Base-by-base conservation (phyloP, 306 rosid genomes). In the Acmispon strigosus region DNA sequence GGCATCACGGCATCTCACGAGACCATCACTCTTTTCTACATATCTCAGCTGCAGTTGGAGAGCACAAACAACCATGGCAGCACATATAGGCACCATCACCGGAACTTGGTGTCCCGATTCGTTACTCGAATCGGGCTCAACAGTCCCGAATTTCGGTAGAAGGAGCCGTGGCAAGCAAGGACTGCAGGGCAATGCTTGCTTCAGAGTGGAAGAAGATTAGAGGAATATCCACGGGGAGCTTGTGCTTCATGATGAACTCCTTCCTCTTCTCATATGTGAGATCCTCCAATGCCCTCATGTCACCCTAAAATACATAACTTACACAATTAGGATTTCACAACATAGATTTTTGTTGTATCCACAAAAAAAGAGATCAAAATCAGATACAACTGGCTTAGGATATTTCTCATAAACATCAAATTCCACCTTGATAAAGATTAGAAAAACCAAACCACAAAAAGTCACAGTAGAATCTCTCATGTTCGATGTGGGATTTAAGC, bases 1-100 rank as follows among this genome's bases (percentile, higher is more conserved):
- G 8, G 98, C 96, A 7, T 93, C 97, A 0, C 80, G 78, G 72
- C 94, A 79, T 0, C 87, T 85, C 60, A 93, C 92, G n/a, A 90
- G 51, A 6, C 96, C 96, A 1, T 86, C 96, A 8, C 96, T 86
- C 81, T 85, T 90, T 75, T 90, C 93, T 13, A 92, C 96, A 12
- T 93, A 88, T 65, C 93, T 77, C 70, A 90, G 92, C 75, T 76
- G 76, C 67, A 85, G 75, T 76, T 87, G 96, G 57, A 87, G 90
- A 44, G 94, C 92, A 34, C 89, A 86, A 51, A 86, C 48, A 68
- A 92, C 97, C 94, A 87, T 88, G 51, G 85, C 90, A 15, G 97
- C 97, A 1, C 96, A 87, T 44, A 82, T 1, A 29, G 97, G 97
- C 57, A 93, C 72, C 84, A 84, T 76, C 6, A 87, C 82, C 0